Base-by-base conservation (phyloP, 2,329 filamentous ascomycete genomes). In the Arthroderma sp. region DNA sequence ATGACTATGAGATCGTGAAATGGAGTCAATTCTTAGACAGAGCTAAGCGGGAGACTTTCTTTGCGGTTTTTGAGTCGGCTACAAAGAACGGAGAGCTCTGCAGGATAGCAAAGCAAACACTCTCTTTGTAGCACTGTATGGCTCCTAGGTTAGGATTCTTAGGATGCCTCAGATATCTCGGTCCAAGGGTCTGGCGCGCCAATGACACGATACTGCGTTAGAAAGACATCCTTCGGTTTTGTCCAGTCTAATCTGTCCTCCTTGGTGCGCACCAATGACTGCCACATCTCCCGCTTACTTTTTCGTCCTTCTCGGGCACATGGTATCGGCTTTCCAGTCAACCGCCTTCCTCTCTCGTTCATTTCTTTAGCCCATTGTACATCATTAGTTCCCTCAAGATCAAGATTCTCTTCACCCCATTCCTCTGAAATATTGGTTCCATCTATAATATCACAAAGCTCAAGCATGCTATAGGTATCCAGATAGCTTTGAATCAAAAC, bases 401-500 rank as follows among this genome's bases (percentile, higher is more conserved):
- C 41, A 36, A 58, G 51, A 44, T 58, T 50, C 33, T 50, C 40
- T 32, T 49, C 46, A 27, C 56, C 55, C 55, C 55, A 58, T 50
- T 55, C 51, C 46, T 58, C 55, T 7, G 53, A 57, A 42, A 57
- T 49, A 50, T 57, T 53, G n/a, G 52, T 53, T 37, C 54, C 54
- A 44, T 58, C 55, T 45, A 58, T 56, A 42, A 55, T 49, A 52
- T 58, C 55, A 39, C 52, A 55, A 29, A 58, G 52, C 37, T 53
- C 49, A 36, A 56, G 50, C 45, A 54, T 52, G 40, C 55, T 50
- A 41, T 51, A 50, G 44, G 49, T 58, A 29, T 58, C 55, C 43
- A 58, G 45, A 43, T 50, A 57, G 37, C 55, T 57, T 37, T 58
- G 54, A 50, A 57, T 53, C 39, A 55, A 50, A 22, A 53, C 51